Evolutionary conservation across 768 basidiomycete genomes (phyloP), one percentile per base, ranked within the genome.

Genomic region (Amanita thiersii): DNA sequence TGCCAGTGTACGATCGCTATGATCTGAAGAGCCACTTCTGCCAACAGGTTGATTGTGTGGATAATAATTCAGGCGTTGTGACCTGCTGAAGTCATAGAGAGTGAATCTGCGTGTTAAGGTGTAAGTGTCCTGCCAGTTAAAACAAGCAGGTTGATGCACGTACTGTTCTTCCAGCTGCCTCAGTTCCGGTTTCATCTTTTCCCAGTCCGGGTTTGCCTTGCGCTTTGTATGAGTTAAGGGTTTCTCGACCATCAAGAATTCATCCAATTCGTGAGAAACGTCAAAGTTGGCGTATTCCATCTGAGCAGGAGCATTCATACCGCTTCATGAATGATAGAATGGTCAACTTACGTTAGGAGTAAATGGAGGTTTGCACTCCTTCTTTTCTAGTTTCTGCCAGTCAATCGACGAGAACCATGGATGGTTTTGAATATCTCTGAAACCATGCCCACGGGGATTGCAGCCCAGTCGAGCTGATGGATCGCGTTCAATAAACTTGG

Each of bases 231-330:
- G 91, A 43, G 90, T 96, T 42, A 98, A 65, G n/a, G 94, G 94
- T 58, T 97, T 97, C 64, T 98, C 94, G 39, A 93, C 93, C 74
- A 98, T 78, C 55, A 99, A 62, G 54, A 98, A 86, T 59, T 99
- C 96, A 57, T 99, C 93, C 7, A 99, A 75, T 65, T 98, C 96
- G 55, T 98, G 92, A 30, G 37, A 38, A 31, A 15, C 14, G 25
- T 25, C 12, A 29, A 31, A 40, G 42, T 31, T 17, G 24, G 10
- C 20, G 31, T 31, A 23, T 8, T 7, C 29, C 8, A 11, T 3
- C 3, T 9, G 33, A 9, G 23, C n/a, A 21, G 30, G 15, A 9
- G n/a, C 17, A 6, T n/a, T 21, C 5, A 35, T 12, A 25, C 8
- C 4, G 14, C 9, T 37, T 37, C 18, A 9, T 6, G 26, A 28